These are phyloP conservation scores for Xerocomus cyaneibrunnescens DNA, from an alignment of 1,284 basidiomycete species.

Conservation along the genomic window DNA sequence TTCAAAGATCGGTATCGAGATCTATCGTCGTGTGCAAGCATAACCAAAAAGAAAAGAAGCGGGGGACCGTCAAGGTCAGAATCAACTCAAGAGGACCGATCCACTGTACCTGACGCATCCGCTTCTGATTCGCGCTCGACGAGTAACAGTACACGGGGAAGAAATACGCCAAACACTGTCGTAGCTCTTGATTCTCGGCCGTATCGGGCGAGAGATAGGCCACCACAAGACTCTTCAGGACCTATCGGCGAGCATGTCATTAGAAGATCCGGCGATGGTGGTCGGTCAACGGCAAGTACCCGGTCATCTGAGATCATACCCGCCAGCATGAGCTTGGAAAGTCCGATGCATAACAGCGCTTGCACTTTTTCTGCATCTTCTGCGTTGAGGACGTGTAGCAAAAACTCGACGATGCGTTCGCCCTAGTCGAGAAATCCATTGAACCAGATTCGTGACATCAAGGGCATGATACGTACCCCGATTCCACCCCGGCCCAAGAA, in stretches of 20 bases:
- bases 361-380: conserved; percentile 80
- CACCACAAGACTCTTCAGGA: conserved; percentile 77
- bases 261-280: conserved; percentile 1
- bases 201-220: conserved; percentile 91
- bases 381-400: conserved; percentile 72
- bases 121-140: conserved; percentile 73
- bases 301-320: conserved; percentile 78
- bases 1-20: conserved; percentile 76
- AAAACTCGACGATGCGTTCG: conserved; percentile 69
- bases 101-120: conserved; percentile 68
- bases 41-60: neutral
- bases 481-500: conserved; percentile 61
- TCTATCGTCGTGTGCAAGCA: conserved; percentile 46
- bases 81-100: no score
- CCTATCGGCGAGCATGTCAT: conserved; percentile 41
- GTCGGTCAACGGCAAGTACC: conserved; percentile 42
- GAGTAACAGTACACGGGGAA: conserved; percentile 94
- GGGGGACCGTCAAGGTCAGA: no score
- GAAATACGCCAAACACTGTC: conserved; percentile 96
- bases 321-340: conserved; percentile 88
- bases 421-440: conserved; percentile 43
- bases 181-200: conserved; percentile 78
- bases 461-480: conserved; percentile 39
- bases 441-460: neutral
- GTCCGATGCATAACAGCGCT: conserved; percentile 78